Conservation (phyloP, 1,139 yeast species). For the Scheffersomyces illinoinensis region DNA sequence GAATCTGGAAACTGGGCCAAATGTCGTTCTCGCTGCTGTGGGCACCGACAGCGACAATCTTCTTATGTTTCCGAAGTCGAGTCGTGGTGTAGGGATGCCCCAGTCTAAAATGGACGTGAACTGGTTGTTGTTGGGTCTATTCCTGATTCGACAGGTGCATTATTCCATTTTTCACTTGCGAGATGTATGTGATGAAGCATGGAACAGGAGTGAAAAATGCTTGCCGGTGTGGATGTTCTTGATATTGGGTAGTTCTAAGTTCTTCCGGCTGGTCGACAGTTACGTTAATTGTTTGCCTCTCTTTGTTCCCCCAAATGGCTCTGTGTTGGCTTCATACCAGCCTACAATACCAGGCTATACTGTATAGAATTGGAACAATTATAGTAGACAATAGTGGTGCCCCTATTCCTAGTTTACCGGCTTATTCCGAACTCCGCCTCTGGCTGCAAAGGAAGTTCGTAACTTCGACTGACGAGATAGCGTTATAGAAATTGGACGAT, state of each 20-base stretch:
- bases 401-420: neutral
- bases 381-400: neutral
- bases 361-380: neutral
- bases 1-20: neutral
- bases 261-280: neutral
- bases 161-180: neutral
- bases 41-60: neutral
- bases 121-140: neutral
- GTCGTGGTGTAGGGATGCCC: neutral
- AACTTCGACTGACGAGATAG: neutral
- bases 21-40: neutral
- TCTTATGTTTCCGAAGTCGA: neutral
- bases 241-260: neutral
- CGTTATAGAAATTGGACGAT: neutral
- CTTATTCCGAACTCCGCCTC: neutral
- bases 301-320: neutral
- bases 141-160: neutral
- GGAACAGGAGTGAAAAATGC: neutral
- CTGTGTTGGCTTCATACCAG: neutral
- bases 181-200: neutral
- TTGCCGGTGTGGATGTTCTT: neutral
- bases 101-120: neutral
- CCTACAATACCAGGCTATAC: neutral
- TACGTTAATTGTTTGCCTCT: neutral
- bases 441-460: neutral